Base-by-base conservation (phyloP, 1,284 basidiomycete species). In the Blastosporella zonata region DNA sequence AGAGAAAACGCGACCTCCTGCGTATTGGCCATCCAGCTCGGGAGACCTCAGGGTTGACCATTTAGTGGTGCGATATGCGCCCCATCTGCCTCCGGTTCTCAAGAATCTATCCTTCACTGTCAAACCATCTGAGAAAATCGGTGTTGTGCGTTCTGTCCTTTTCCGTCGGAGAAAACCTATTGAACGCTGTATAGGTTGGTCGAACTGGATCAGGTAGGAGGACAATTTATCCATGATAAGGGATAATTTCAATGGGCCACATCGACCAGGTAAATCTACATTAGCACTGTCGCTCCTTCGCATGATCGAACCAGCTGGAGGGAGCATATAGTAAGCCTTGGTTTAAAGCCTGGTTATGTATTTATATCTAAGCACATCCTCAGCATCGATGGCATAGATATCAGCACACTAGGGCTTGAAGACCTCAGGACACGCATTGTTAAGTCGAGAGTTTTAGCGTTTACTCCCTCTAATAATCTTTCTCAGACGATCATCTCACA, bases 311-410 rank as follows among this genome's bases (percentile, higher is more conserved):
- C 83, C 90, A 0, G 72, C 74, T 15, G 70, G 70, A 18, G 92
- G 93, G 0, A 75, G 68, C 50, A 92, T 96, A 45, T 62, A 84
- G 81, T 83, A 60, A 52, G 78, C 59, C 5, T 13, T 6, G 2
- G 28, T 15, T 13, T 15, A 23, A 29, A 20, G 8, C 35, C 21
- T 5, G 10, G 25, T 18, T 25, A n/a, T 17, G 25, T 41, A 6
- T 28, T 22, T 7, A 21, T 39, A 17, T 35, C 23, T 37, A 59
- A 43, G 40, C 33, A 39, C 13, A 23, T 47, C 6, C 10, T 4
- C 45, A 84, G 82, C n/a, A 70, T 94, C 33, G 90, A 93, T 60
- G 87, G 87, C 4, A 79, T 95, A 54, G 88, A 95, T 65, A 87
- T 95, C 50, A 78, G 83, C 5, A 79, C 74, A 1, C 83, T 96